Evolutionary conservation across 1,139 yeast genomes (phyloP), one percentile per base, ranked within the genome.

Genomic region (Kodamaea ohmeri): DNA sequence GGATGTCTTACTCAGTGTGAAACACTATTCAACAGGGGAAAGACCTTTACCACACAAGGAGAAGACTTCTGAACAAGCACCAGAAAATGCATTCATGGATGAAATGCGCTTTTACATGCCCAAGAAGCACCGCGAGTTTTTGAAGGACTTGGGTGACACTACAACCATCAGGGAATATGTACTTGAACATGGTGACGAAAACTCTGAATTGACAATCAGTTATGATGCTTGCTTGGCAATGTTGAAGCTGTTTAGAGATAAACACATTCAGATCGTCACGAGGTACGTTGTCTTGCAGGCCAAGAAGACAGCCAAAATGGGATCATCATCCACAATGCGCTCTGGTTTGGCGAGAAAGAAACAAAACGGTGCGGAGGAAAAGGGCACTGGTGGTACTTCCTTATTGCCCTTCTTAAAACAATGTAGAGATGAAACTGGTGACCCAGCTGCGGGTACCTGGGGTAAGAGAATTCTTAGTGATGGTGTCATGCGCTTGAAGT

Each of bases 341-440:
- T 73, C 84, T 2, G 88, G 88, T 0, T 65, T 82, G 49, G 80
- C 82, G 19, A 72, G 70, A 48, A 52, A 51, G 39, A 67, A 70
- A 46, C 64, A 67, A 48, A 69, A 71, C 37, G 63, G 61, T 11
- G 34, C 9, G 4, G 80, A 76, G 47, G 80, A 78, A 47, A 76
- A 80, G 48, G 97, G 97, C 7, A 90, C 97, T 1, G 97, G 97
- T 12, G 97, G 97, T 30, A 90, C 97, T 0, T 82, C 95, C 0
- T 71, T 90, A 51, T 76, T 90, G 44, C 96, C 96, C 21, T 90
- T 90, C 64, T 73, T 90, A 55, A 89, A 89, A 59, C 97, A 90
- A 60, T 90, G 96, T 49, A 78, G 97, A 58, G 97, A 90, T 62
- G 97, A 90, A 59, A 90, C 96, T 7, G 95, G 95, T 29, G 92